Base-by-base conservation (phyloP, 129 eudicot genomes). In the Lonicera japonica region DNA sequence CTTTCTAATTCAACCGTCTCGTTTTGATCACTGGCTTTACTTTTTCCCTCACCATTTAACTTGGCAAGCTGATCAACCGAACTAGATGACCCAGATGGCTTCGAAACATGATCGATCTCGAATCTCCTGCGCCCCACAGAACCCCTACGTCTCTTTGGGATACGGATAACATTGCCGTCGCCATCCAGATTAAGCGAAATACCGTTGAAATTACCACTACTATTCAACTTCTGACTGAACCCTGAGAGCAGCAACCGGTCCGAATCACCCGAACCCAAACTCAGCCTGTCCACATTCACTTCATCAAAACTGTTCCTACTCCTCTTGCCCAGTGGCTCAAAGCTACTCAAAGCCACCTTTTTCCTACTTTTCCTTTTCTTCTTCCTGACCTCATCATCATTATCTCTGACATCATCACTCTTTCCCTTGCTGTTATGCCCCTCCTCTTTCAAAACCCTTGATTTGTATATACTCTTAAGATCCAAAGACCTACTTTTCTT, bases 61-160 rank as follows among this genome's bases (percentile, higher is more conserved):
- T 39, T 52, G 34, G 60, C 76, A 68, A 66, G 51, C 51, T 36
- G 67, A 67, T 75, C 79, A 63, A 34, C 75, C 36, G 73, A 67
- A 75, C 70, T 54, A 54, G 72, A 55, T 8, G 62, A 40, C 63
- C 69, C 79, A 23, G 56, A 56, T 8, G 61, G 68, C 54, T 79
- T 75, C 6, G 38, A 56, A 24, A 51, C 57, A 50, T 29, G 18
- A 64, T 58, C 62, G 59, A 58, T 64, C 15, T 67, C 83, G 58
- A 60, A 48, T 76, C 70, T 84, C 76, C 69, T 84, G 58, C 95
- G 66, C 25, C 91, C 75, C 62, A 75, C 83, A 34, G 75, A 69
- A 46, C 87, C 95, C 4, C 98, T 74, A 14, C 80, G 83, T 0
- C 94, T 80, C 77, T 80, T 92, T 0, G 98, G 98, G 54, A 92